Base-by-base conservation (phyloP, 2,329 filamentous ascomycete species). In the Xenoacremonium recifei region DNA sequence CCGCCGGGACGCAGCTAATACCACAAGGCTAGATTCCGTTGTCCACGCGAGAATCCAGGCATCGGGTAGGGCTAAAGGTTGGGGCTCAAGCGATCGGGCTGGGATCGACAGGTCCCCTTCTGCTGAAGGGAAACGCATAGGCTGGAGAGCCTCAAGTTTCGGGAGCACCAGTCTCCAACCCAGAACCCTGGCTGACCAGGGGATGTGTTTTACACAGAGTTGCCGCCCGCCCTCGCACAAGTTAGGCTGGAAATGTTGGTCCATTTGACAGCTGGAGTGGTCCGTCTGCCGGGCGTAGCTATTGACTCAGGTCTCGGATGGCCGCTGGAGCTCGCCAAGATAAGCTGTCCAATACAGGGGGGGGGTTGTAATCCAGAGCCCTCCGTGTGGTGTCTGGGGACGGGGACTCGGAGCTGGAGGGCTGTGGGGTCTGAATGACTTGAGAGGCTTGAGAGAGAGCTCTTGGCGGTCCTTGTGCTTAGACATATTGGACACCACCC, bases 81-180 rank as follows among this genome's bases (percentile, higher is more conserved):
- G 34, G 19, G 37, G 34, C 27, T 17, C 41, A 48, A 5, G 17
- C 18, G 19, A n/a, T 20, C 41, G 35, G 46, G 50, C 18, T 20
- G 43, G 43, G 53, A 55, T 55, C 53, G 50, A 38, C 50, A 37
- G 40, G 25, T 38, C 42, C 36, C 32, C 30, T 42, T 34, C 44
- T 43, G 48, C 53, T 55, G 45, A 54, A 53, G 40, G 16, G 27
- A 42, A 21, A 29, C 37, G 35, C 30, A 40, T 35, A 37, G 37
- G 35, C 16, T 33, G 21, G 29, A 46, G 44, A 53, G 37, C 40
- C 49, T 46, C 36, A 52, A 40, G 12, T 31, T 11, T 31, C 29
- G 29, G 13, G n/a, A n/a, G n/a, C n/a, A n/a, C n/a, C n/a, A n/a
- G n/a, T n/a, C n/a, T n/a, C n/a, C n/a, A n/a, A n/a, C n/a, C n/a